phyloP scores from a whole-genome alignment of 306 rosid genomes.

The Corylus avellana region DNA sequence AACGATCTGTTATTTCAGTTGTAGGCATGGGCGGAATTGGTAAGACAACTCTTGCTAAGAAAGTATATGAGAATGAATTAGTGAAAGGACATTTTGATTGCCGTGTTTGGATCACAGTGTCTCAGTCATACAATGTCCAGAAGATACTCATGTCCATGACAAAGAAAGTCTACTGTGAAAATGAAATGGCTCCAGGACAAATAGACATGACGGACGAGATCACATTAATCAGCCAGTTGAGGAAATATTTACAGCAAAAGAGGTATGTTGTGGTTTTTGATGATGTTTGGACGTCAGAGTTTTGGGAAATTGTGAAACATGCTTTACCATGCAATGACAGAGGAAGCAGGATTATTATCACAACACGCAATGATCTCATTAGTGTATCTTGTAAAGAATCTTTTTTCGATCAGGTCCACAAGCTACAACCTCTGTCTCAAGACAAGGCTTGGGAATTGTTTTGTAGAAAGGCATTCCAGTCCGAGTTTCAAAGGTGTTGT shows the following conservation, averaged over 20 bases:
- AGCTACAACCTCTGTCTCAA: neutral
- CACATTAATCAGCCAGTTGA: neutral
- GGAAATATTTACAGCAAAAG: slow-evolving; percentile 3
- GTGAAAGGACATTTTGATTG: too few species aligned
- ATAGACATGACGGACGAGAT: neutral
- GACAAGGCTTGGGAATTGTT: slow-evolving; percentile 3
- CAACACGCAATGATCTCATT: neutral
- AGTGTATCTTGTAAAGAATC: neutral
- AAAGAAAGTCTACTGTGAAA: neutral
- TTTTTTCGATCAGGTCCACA: neutral
- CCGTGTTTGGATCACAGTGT: too few species aligned
- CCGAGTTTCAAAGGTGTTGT: neutral
- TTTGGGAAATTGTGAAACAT: slow-evolving; percentile 3
- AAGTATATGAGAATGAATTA: too few species aligned
- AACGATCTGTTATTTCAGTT: too few species aligned
- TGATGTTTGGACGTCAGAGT: slow-evolving; percentile 1
- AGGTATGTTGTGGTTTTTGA: neutral
- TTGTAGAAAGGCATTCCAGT: neutral
- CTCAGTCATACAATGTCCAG: too few species aligned
- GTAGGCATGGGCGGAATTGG: too few species aligned
- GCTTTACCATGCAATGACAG: neutral
- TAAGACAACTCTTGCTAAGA: too few species aligned
- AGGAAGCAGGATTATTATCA: slow-evolving; percentile 6
- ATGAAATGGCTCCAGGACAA: neutral
- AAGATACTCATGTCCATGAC: neutral